Conservation (phyloP, 2,329 filamentous ascomycete genomes). For the Mollisia scopiformis region DNA sequence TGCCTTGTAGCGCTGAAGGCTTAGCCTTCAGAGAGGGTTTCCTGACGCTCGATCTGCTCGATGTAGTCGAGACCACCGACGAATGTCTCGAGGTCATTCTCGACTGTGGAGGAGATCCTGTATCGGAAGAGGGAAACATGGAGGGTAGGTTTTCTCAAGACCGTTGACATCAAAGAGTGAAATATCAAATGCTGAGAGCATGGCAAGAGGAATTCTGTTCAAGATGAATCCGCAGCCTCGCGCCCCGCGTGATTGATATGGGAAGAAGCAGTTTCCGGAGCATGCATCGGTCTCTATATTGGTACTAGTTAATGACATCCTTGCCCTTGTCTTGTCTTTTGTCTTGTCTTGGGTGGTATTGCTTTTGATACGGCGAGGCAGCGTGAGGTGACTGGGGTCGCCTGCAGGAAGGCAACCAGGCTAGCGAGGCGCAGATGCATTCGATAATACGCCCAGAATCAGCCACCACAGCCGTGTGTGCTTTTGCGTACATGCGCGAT, state of each 20-base stretch:
- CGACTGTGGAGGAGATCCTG: not conserved
- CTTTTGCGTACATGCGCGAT: no score
- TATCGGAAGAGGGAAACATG: not conserved
- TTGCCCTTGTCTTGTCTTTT: no score
- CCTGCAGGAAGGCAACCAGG: constrained; percentile 3
- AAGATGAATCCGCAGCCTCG: not conserved
- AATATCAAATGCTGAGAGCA: no score
- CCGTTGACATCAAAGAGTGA: no score
- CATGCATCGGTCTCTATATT: no score
- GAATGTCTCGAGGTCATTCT: not conserved
- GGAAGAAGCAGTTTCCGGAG: not conserved
- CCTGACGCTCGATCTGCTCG: not conserved
- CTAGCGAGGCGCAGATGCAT: not conserved
- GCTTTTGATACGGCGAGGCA: no score
- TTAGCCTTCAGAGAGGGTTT: constrained; percentile 4
- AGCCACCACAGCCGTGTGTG: no score
- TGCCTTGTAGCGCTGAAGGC: not conserved
- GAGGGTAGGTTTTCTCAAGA: no score
- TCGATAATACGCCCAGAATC: not conserved
- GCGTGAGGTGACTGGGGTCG: not conserved
- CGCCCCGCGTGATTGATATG: not conserved
- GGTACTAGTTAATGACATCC: no score
- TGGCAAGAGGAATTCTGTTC: not conserved
- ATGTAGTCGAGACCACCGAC: constrained; percentile 4
- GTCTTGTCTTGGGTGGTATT: no score